A percentile compares a stretch with the other conserved stretches of the same genome.
phyloP scores from a whole-genome alignment of 169 alveolate genomes.

The Plasmodium coatneyi region DNA sequence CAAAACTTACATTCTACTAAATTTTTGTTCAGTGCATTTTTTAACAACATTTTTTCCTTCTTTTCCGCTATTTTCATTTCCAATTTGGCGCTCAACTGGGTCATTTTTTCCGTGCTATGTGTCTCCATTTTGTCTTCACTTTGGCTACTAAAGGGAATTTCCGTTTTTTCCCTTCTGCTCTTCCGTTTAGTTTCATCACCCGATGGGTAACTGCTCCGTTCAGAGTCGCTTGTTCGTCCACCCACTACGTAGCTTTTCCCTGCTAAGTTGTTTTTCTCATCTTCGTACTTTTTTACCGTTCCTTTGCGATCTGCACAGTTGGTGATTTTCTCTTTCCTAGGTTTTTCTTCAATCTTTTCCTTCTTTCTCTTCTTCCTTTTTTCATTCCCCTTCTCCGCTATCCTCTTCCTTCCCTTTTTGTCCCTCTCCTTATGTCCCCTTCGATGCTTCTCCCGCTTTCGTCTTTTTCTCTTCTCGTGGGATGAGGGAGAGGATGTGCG shows the following conservation, averaged over 20 bases:
- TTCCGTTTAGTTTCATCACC: not conserved
- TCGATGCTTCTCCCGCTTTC: constrained; percentile 18
- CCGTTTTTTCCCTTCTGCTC: not conserved
- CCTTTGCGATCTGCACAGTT: not conserved
- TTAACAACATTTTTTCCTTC: constrained; percentile 26
- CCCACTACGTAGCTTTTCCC: not conserved
- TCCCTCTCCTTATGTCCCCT: not conserved
- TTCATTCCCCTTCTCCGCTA: not conserved
- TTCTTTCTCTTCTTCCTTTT: not conserved
- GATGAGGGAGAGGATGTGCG: not conserved
- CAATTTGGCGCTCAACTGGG: constrained; percentile 33
- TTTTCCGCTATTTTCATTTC: constrained; percentile 55
- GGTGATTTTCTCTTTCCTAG: not conserved
- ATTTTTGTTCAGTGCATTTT: constrained; percentile 64
- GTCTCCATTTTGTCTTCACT: not conserved
- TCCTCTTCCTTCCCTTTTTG: constrained; percentile 13
- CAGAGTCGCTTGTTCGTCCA: not conserved
- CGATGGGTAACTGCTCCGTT: not conserved
- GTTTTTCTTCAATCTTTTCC: not conserved
- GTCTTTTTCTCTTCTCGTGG: constrained; percentile 15
- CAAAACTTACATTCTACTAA: constrained; percentile 73
- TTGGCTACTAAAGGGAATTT: not conserved
- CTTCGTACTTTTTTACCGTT: not conserved
- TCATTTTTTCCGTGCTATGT: not conserved
- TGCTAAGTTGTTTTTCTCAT: not conserved